Conservation (phyloP, 164 flowering plant genomes). For the Macadamia integrifolia region DNA sequence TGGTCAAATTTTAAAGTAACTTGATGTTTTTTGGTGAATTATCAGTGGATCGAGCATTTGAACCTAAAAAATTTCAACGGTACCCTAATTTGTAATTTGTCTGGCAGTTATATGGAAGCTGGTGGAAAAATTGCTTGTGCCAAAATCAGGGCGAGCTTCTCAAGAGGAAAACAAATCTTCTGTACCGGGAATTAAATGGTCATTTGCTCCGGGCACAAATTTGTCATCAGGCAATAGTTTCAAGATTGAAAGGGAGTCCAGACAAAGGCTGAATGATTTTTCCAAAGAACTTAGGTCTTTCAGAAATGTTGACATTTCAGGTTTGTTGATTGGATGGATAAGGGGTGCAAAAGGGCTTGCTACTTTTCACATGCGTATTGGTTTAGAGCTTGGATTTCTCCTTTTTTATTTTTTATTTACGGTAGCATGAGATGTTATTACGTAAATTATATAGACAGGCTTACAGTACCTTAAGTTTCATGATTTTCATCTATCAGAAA, state of each 20-base stretch:
- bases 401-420: background rate
- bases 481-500: too few species aligned
- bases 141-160: slow-evolving; percentile 35
- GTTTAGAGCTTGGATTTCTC: background rate
- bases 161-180: slow-evolving; percentile 42
- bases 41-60: too few species aligned
- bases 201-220: slow-evolving; percentile 73
- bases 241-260: slow-evolving; percentile 60
- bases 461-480: too few species aligned
- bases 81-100: slow-evolving; percentile 58
- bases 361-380: too few species aligned
- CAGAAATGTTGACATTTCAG: slow-evolving; percentile 82
- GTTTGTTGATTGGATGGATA: slow-evolving; percentile 29
- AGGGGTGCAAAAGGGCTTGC: background rate
- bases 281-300: slow-evolving; percentile 78
- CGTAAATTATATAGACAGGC: too few species aligned
- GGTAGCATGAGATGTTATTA: background rate
- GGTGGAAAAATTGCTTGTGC: slow-evolving; percentile 57
- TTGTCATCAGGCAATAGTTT: slow-evolving; percentile 45
- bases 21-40: too few species aligned
- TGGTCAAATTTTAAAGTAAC: too few species aligned
- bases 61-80: background rate
- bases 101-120: slow-evolving; percentile 95
- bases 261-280: slow-evolving; percentile 70
- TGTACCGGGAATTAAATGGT: slow-evolving; percentile 61